Base-by-base conservation (phyloP, 2,329 filamentous ascomycete genomes). In the Colletotrichum tamarilloi region DNA sequence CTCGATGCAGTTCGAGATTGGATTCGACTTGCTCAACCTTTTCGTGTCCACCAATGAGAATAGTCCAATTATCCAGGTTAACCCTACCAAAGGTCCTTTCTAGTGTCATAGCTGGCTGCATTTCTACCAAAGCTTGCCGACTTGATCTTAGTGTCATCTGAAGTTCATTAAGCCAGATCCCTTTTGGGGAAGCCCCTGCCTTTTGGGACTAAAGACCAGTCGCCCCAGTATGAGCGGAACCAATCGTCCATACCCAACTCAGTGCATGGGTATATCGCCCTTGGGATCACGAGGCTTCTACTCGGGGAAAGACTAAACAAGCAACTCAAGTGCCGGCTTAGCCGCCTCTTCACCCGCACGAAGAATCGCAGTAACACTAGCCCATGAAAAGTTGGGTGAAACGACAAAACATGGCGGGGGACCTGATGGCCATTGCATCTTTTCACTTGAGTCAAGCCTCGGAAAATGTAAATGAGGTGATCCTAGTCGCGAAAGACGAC, bases 61-160 rank as follows among this genome's bases (percentile, higher is more conserved):
- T 5, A 35, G 19, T 24, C 8, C 32, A 22, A 32, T 38, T 11
- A 3, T 14, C 65, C 65, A 28, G 65, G 58, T 14, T 59, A 26
- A 9, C 28, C 69, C 28, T 19, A 56, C 58, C 38, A 58, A 14
- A 22, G 19, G 22, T 46, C 19, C 16, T 14, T 28, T 19, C 19
- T 0, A 49, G 24, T 38, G 28, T 57, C 14, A 42, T 22, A 52
- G 32, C 26, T 62, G 16, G 19, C 58, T 30, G 22, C 12, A 26
- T 30, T 52, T 30, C n/a, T 30, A 16, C 22, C 16, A 58, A n/a
- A 28, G 49, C 24, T 58, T 58, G 14, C 38, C 38, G 5, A 32
- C 49, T 59, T 11, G 14, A 53, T 59, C 53, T 52, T 72, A 68
- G 69, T 55, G 35, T 30, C 69, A 62, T 68, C 57, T 53, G 38